A percentile compares a stretch with the other conserved stretches of the same genome.
Evolutionary conservation across 257 asterid species (phyloP).

Genomic region (Nicotiana knightiana): DNA sequence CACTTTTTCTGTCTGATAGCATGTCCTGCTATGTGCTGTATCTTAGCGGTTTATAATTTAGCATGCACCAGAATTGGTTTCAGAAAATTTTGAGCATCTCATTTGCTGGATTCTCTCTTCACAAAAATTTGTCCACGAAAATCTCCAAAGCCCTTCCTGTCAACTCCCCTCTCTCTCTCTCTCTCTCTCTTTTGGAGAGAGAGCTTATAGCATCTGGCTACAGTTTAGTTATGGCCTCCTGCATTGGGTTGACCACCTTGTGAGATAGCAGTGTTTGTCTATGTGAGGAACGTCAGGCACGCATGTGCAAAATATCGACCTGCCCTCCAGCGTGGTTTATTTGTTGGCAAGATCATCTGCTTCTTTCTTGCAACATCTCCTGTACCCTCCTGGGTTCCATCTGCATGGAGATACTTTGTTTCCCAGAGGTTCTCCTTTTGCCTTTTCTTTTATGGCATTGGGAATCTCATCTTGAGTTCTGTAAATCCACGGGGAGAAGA

Average conservation of each 20-base stretch:
- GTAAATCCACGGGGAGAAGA: neutral
- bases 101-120: neutral
- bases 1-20: neutral
- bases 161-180: too few species aligned
- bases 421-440: neutral
- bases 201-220: neutral
- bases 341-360: slow-evolving; percentile 4
- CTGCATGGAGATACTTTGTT: neutral
- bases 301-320: neutral
- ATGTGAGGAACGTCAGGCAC: neutral
- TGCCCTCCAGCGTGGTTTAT: too few species aligned
- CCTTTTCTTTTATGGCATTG: neutral
- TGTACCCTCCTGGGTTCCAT: neutral
- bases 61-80: neutral
- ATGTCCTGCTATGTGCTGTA: neutral
- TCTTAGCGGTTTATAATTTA: neutral
- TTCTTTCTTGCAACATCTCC: neutral
- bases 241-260: slow-evolving; percentile 2
- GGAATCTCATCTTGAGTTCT: neutral
- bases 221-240: neutral
- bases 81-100: neutral
- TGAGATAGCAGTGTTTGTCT: neutral
- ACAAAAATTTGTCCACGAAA: neutral
- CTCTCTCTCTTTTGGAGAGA: too few species aligned
- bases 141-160: neutral